Evolutionary conservation across 2,329 filamentous ascomycete genomes (phyloP), one percentile per base, ranked within the genome.

Genomic region (Stemphylium vesicarium): DNA sequence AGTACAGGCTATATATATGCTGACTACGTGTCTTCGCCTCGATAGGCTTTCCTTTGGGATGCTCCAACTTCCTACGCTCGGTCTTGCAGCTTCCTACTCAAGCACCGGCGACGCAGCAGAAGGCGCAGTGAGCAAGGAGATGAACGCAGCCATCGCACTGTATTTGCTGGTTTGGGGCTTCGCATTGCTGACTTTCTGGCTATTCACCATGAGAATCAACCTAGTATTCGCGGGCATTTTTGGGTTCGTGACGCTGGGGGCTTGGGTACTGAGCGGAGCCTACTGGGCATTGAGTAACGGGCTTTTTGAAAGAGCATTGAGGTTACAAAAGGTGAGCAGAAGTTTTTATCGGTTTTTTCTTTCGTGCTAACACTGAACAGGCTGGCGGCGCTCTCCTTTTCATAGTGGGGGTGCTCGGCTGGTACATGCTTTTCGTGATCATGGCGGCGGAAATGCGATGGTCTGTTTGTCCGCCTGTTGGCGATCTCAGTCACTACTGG

Each of bases 151-250:
- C 1, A 72, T 84, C 22, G 81, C 75, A 0, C 60, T 84, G 4
- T 83, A 83, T 60, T 70, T 83, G 4, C 69, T 83, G 4, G 78
- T 82, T 4, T 84, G 81, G 81, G 81, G 81, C 0, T 83, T 83
- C 37, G 81, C 80, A 9, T 67, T 84, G 13, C 77, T 80, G 24
- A 83, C 81, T 0, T 82, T 81, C 52, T 82, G 80, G 64, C 67
- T 83, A 41, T 83, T 84, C 57, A 80, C 81, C 0, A 69, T 81
- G 15, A 78, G 79, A 65, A 82, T 82, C 43, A 84, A 84, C 60
- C 59, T 70, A 2, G 78, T 83, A 1, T 82, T 84, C 53, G 78
- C 80, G 0, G 49, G 72, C 1, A 83, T 84, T 47, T 83, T 84
- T 51, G 65, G 78, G 3, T 74, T 81, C 18, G 80, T 81, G 12